Base-by-base conservation (phyloP, 31 red algal species). In the Odonthalia washingtoniensis region DNA sequence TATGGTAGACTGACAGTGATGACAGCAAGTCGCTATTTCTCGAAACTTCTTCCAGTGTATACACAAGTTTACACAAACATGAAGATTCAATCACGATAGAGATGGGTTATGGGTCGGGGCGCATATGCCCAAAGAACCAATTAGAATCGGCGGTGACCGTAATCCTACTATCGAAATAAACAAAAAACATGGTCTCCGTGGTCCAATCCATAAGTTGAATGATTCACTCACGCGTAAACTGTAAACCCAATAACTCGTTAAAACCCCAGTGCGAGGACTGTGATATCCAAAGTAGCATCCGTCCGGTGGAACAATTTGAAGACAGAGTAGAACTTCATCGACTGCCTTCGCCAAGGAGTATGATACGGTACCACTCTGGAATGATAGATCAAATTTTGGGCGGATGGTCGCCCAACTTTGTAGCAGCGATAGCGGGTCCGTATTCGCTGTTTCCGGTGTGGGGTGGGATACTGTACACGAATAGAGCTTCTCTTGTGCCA, bases 41-140 rank as follows among this genome's bases (percentile, higher is more conserved):
- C n/a, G n/a, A n/a, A n/a, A n/a, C n/a, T 46, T 78, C 74, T 78
- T 78, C 44, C 34, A 1, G 21, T 30, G 18, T 53, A 57, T 78
- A 60, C 74, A 78, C 74, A n/a, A 60, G 21, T 78, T 44, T 78
- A 78, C n/a, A n/a, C n/a, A n/a, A n/a, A n/a, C n/a, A n/a, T n/a
- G n/a, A n/a, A n/a, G n/a, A n/a, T n/a, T n/a, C 74, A 78, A n/a
- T n/a, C n/a, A n/a, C n/a, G n/a, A n/a, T n/a, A n/a, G n/a, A n/a
- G n/a, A n/a, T n/a, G n/a, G n/a, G 44, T 28, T 2, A 4, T n/a
- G n/a, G n/a, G n/a, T n/a, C n/a, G n/a, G n/a, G 53, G 53, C 67
- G 67, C 12, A 77, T 35, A 41, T 77, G 74, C 12, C 34, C 34
- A 46, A 77, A 77, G 74, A 77, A 77, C 74, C 74, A 46, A 9